Percentiles rank a stretch among this genome's conserved stretches.
These are phyloP conservation scores for Inga oerstediana DNA, from an alignment of 306 rosid species.

Conservation along the genomic window DNA sequence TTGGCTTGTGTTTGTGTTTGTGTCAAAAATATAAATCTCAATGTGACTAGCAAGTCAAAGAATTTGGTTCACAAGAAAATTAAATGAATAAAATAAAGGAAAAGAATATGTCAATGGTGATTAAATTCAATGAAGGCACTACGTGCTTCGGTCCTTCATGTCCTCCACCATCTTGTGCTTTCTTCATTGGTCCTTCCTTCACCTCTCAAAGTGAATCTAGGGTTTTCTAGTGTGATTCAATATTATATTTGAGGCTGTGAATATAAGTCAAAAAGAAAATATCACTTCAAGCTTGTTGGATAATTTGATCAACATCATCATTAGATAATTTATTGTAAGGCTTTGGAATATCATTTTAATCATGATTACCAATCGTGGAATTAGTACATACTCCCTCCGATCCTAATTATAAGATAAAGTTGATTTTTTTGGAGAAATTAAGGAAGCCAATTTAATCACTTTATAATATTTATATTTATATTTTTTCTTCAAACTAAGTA, in stretches of 20 bases:
- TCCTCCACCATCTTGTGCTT: slow-evolving; percentile 5
- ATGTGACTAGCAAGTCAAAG: neutral
- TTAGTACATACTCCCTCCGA: neutral
- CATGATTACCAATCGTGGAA: neutral
- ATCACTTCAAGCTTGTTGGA: neutral
- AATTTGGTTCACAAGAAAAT: neutral
- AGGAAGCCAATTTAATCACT: too few relatives aligned
- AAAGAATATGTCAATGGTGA: neutral
- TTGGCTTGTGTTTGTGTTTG: neutral
- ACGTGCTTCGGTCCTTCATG: neutral
- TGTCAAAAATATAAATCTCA: neutral
- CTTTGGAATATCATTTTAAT: neutral
- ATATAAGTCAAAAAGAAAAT: neutral
- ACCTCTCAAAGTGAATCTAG: neutral
- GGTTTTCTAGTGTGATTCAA: neutral
- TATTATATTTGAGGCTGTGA: neutral
- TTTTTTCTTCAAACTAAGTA: too few relatives aligned
- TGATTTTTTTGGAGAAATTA: too few relatives aligned
- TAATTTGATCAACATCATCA: neutral
- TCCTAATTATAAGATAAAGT: too few relatives aligned
- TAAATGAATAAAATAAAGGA: neutral
- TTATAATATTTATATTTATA: too few relatives aligned
- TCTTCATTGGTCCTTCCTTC: neutral
- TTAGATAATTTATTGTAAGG: neutral
- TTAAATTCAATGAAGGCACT: neutral